These are phyloP conservation scores for Colletotrichum falcatum DNA, from an alignment of 2,329 filamentous ascomycete genomes.

Conservation along the genomic window DNA sequence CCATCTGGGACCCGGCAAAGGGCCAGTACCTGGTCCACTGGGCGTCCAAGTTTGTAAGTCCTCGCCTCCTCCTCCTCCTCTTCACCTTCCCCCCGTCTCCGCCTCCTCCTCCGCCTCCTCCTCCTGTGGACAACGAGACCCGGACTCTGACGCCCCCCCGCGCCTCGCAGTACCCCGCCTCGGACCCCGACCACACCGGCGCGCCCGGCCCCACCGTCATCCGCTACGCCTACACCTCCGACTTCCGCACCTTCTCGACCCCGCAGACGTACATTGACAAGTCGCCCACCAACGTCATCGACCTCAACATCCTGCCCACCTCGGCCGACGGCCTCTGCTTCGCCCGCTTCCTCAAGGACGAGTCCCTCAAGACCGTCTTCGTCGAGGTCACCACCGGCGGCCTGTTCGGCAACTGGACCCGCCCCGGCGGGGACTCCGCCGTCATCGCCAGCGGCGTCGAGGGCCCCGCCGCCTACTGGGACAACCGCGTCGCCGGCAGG, in stretches of 20 bases:
- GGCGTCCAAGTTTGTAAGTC: conserved; percentile 60
- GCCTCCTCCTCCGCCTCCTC: too few relatives aligned
- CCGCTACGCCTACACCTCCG: conserved; percentile 66
- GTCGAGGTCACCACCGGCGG: conserved; percentile 61
- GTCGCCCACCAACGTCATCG: conserved; percentile 61
- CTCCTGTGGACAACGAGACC: too few relatives aligned
- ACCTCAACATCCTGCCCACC: conserved; percentile 59
- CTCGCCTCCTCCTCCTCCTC: too few relatives aligned
- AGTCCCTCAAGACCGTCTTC: conserved; percentile 64
- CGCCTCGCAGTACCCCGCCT: conserved; percentile 56
- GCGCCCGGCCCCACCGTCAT: conserved; percentile 58
- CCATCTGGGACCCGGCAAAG: conserved; percentile 30
- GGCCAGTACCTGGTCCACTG: conserved; percentile 60
- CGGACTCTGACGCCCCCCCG: not conserved
- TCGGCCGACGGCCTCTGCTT: conserved; percentile 55
- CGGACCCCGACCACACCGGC: conserved; percentile 62
- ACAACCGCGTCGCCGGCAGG: conserved; percentile 54
- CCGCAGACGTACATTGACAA: conserved; percentile 64
- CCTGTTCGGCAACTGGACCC: conserved; percentile 64
- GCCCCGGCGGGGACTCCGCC: conserved; percentile 57
- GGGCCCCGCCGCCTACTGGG: conserved; percentile 58
- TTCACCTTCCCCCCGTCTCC: too few relatives aligned
- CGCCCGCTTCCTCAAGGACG: conserved; percentile 67
- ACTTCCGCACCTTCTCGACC: conserved; percentile 64
- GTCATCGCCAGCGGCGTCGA: conserved; percentile 58